Evolutionary conservation across 495 filamentous ascomycete genomes (phyloP), one percentile per base, ranked within the genome.

Genomic region (Trichocladium uniseriatum): DNA sequence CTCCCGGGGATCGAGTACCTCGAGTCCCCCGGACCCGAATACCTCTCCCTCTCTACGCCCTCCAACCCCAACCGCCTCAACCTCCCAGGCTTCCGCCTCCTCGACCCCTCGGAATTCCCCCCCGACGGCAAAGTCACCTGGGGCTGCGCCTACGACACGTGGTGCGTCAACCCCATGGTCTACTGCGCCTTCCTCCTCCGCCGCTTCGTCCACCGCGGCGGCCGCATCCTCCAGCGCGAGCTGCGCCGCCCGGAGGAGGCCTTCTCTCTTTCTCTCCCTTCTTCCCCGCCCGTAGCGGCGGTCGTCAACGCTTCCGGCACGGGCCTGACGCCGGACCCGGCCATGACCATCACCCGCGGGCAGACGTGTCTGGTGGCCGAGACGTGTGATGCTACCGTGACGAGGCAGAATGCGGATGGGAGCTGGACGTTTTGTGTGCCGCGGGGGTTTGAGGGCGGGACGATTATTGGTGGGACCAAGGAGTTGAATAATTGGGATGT

Each of bases 381-480:
- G 13, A 27, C 54, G n/a, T 73, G 66, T 49, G 58, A 58, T 5
- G 64, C 59, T 18, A 81, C 80, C 0, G 65, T 83, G n/a, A 82
- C 80, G 35, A 60, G 76, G 27, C 74, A 83, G 51, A 77, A 80
- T 46, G 62, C 67, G 0, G 75, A 81, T 54, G 79, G 79, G 0
- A 69, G 63, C 24, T 83, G 78, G 78, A 75, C 73, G 15, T 82
- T 82, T 58, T 76, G 66, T 43, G 74, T 84, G 2, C 78, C 80
- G 3, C 74, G 80, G 1, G 73, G 73, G 2, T 73, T 79, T 18
- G 69, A 74, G 5, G 79, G 79, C 1, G 80, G 79, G 0, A 83
- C 79, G 0, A 66, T 83, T 20, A 77, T 84, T 38, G 80, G 80
- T 13, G 80, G 80, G 0, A 83, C 80, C 6, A 82, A 81, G 51